Percentiles rank a stretch among this genome's conserved stretches.
Conservation (phyloP, 2,329 filamentous ascomycete genomes). For the Botrytis sinoallii region DNA sequence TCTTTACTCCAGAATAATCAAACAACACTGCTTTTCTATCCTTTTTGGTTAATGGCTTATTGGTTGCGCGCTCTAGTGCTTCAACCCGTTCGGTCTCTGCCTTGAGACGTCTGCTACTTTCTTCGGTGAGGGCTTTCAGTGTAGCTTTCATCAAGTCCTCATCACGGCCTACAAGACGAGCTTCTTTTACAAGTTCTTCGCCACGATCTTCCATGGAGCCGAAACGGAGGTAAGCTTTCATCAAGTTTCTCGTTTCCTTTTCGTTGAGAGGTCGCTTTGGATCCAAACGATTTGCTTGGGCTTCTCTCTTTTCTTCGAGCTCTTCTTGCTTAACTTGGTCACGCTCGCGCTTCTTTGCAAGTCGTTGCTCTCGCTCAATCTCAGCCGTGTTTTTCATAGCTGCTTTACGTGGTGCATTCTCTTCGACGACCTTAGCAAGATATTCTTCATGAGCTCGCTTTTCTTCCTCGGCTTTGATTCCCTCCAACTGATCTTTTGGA, state of each 20-base stretch:
- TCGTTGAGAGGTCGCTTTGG: slow-evolving; percentile 87
- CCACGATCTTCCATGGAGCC: slow-evolving; percentile 85
- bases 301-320: slow-evolving; percentile 60
- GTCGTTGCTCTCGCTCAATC: slow-evolving; percentile 61
- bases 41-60: slow-evolving; percentile 88
- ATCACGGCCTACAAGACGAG: slow-evolving; percentile 80
- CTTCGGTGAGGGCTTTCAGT: slow-evolving; percentile 63
- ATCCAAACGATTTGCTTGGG: slow-evolving; percentile 72
- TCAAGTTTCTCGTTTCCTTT: slow-evolving; percentile 89
- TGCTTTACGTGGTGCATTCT: slow-evolving; percentile 78
- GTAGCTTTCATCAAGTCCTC: slow-evolving; percentile 72
- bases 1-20: slow-evolving; percentile 88
- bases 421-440: slow-evolving; percentile 75
- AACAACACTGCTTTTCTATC: slow-evolving; percentile 97
- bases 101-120: slow-evolving; percentile 69
- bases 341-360: slow-evolving; percentile 63
- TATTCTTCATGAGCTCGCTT: slow-evolving; percentile 80
- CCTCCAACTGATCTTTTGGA: slow-evolving; percentile 84
- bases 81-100: slow-evolving; percentile 66
- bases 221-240: slow-evolving; percentile 86
- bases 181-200: slow-evolving; percentile 83
- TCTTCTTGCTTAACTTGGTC: slow-evolving; percentile 69
- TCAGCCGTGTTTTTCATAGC: slow-evolving; percentile 55
- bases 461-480: slow-evolving; percentile 86
- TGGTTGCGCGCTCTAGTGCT: slow-evolving; percentile 64